Evolutionary conservation across 768 basidiomycete genomes (phyloP).

Genomic region (Cystofilobasidium macerans): DNA sequence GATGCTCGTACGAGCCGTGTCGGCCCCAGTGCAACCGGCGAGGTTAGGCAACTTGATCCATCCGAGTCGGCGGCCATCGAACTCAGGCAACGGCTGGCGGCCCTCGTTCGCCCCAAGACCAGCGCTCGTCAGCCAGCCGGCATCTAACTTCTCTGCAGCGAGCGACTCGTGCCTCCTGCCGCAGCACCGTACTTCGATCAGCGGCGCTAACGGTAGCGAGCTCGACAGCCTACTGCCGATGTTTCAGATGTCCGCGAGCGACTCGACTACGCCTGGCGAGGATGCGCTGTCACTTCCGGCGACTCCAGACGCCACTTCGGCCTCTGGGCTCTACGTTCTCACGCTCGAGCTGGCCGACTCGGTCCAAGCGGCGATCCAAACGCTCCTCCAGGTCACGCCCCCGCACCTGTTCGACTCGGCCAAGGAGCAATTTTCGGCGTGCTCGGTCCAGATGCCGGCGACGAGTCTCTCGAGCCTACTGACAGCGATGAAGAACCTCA

Average conservation of each 20-base stretch:
- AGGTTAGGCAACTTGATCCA: conserved; percentile 23
- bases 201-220: not conserved
- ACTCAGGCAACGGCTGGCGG: not conserved
- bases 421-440: conserved; percentile 85
- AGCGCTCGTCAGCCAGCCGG: not conserved
- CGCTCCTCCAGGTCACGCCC: conserved; percentile 78
- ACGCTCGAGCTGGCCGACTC: conserved; percentile 83
- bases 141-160: not conserved
- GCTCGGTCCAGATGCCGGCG: conserved; percentile 73
- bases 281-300: not conserved
- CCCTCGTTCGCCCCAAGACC: not conserved
- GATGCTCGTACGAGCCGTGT: conserved; percentile 21
- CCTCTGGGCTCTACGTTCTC: conserved; percentile 38
- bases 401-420: conserved; percentile 82
- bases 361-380: conserved; percentile 80
- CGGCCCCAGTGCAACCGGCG: conserved; percentile 18
- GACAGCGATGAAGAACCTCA: conserved; percentile 84
- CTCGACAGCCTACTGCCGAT: too few relatives aligned
- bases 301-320: not conserved
- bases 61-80: conserved; percentile 17
- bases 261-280: too few relatives aligned
- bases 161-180: not conserved
- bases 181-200: not conserved
- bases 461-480: conserved; percentile 79
- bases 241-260: too few relatives aligned